Percentiles rank a stretch among this genome's conserved stretches.
phyloP scores from a whole-genome alignment of 1,284 basidiomycete species.

The Ustilago nuda region DNA sequence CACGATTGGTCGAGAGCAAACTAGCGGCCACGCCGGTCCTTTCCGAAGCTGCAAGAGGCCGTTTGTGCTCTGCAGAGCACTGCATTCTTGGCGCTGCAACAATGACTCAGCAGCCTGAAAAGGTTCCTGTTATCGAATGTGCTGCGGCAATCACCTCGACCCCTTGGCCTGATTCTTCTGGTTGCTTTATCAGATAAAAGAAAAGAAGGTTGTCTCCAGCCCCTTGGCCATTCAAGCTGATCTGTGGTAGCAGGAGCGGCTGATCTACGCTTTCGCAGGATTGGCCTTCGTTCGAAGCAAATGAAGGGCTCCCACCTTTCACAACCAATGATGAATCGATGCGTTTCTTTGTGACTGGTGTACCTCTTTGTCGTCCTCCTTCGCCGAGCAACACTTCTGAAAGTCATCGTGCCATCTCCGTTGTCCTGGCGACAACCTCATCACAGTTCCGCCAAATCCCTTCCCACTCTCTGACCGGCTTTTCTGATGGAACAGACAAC shows the following conservation, averaged over 20 bases:
- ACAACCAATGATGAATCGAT: no score
- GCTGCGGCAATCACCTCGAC: conserved; percentile 9
- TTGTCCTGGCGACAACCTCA: neutral
- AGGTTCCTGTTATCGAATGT: neutral
- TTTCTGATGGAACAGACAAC: neutral
- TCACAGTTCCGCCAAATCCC: neutral
- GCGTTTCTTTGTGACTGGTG: no score
- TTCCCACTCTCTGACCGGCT: neutral
- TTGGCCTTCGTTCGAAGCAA: neutral
- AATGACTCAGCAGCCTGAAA: neutral
- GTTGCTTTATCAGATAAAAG: neutral
- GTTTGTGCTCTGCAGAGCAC: neutral
- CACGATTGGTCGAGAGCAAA: neutral
- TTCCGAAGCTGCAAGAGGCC: conserved; percentile 5
- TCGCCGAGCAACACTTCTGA: neutral
- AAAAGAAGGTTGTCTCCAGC: neutral
- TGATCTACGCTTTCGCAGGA: neutral
- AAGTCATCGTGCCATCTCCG: neutral
- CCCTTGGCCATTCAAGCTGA: neutral
- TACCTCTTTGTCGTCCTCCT: no score
- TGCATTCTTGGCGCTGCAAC: conserved; percentile 8
- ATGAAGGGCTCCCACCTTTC: no score
- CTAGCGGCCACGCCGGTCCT: neutral
- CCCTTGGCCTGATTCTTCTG: neutral
- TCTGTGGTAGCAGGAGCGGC: neutral